phyloP scores from a whole-genome alignment of 768 basidiomycete genomes.

The Rubroboletus satanas region DNA sequence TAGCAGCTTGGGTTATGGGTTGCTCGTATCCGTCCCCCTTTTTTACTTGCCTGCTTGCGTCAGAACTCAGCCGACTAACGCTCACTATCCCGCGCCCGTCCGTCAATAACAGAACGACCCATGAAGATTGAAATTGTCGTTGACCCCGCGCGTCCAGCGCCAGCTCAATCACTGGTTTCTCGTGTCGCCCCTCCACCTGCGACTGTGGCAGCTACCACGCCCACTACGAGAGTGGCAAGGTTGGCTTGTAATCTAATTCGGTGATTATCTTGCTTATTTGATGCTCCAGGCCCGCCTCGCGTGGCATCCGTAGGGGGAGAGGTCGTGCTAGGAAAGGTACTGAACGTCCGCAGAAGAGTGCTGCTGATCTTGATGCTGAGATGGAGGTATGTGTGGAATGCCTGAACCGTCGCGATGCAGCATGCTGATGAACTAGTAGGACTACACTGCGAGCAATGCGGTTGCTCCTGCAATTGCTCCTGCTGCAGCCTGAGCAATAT shows the following conservation, averaged over 20 bases:
- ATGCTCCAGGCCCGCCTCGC: slow-evolving; percentile 29
- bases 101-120: slow-evolving; percentile 71
- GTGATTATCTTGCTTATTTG: slow-evolving; percentile 1
- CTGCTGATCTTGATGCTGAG: slow-evolving; percentile 92
- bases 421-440: slow-evolving; percentile 37
- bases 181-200: slow-evolving; percentile 76
- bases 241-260: slow-evolving; percentile 20
- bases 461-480: slow-evolving; percentile 46
- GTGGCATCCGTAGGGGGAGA: slow-evolving; percentile 47
- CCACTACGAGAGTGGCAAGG: slow-evolving; percentile 34
- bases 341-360: slow-evolving; percentile 73
- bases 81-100: slow-evolving; percentile 34
- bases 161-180: slow-evolving; percentile 62
- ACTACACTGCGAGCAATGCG: slow-evolving; percentile 59
- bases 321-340: slow-evolving; percentile 40
- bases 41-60: slow-evolving; percentile 36
- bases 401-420: neutral
- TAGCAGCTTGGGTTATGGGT: slow-evolving; percentile 25
- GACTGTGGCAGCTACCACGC: slow-evolving; percentile 20
- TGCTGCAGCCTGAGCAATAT: slow-evolving; percentile 27
- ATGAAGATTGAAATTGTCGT: slow-evolving; percentile 99
- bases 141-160: slow-evolving; percentile 71
- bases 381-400: slow-evolving; percentile 71
- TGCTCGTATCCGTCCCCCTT: slow-evolving; percentile 43
- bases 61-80: slow-evolving; percentile 34